Conservation (phyloP, 1,139 yeast species). For the Saccharomyces hybrid region DNA sequence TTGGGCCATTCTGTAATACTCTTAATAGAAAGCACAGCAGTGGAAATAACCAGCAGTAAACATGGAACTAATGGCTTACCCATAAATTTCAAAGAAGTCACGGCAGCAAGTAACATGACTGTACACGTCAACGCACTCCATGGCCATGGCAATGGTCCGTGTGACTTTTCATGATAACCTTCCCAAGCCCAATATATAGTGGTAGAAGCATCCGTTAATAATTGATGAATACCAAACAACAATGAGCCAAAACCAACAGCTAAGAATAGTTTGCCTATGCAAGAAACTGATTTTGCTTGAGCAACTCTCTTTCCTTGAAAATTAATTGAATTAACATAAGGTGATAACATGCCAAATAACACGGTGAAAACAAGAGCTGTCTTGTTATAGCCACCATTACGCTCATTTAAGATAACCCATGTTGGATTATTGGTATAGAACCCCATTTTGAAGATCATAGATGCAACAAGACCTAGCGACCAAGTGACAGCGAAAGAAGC, state of each 20-base stretch:
- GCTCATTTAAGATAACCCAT: slow-evolving; percentile 89
- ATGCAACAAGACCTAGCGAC: slow-evolving; percentile 61
- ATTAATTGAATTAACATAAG: slow-evolving; percentile 25
- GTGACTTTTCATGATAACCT: slow-evolving; percentile 62
- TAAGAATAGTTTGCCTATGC: slow-evolving; percentile 20
- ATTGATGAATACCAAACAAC: slow-evolving; percentile 64
- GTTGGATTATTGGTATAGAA: slow-evolving; percentile 83
- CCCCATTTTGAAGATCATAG: slow-evolving; percentile 68
- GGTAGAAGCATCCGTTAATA: slow-evolving; percentile 76
- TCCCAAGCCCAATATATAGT: slow-evolving; percentile 90
- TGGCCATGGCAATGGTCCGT: slow-evolving; percentile 84
- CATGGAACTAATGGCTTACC: slow-evolving; percentile 24
- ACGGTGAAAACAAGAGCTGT: slow-evolving; percentile 63
- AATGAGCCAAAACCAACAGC: slow-evolving; percentile 70
- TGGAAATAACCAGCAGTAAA: slow-evolving; percentile 39
- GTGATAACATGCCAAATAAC: slow-evolving; percentile 52
- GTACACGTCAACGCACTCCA: slow-evolving; percentile 68
- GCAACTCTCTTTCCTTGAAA: slow-evolving; percentile 10
- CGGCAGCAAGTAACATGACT: slow-evolving; percentile 54
- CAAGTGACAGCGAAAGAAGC: slow-evolving; percentile 49
- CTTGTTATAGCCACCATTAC: slow-evolving; percentile 79
- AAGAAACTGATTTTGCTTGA: slow-evolving; percentile 3
- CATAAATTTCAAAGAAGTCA: slow-evolving; percentile 24
- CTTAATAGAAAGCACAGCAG: slow-evolving; percentile 25
- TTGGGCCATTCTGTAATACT: slow-evolving; percentile 66